Conservation (phyloP, 306 rosid genomes). For the Cucumis hystrix region DNA sequence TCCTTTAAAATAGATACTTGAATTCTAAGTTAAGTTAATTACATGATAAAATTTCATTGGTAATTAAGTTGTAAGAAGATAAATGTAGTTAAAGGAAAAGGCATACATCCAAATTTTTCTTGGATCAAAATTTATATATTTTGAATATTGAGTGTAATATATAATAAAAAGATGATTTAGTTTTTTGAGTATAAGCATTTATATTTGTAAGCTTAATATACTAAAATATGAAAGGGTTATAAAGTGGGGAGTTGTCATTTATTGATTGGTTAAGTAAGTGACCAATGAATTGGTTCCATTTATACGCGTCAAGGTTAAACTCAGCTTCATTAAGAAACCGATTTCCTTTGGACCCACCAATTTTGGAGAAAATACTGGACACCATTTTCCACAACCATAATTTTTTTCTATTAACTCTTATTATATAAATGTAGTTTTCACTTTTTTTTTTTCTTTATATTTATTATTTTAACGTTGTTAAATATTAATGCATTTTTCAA, state of each 20-base stretch:
- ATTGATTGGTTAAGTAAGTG: not conserved
- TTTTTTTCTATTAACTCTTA: not conserved
- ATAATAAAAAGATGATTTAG: too few relatives aligned
- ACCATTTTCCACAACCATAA: not conserved
- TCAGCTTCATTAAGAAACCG: not conserved
- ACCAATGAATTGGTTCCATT: not conserved
- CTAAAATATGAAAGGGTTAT: too few relatives aligned
- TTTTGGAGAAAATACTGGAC: not conserved
- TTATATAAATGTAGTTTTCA: not conserved
- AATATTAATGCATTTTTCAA: not conserved
- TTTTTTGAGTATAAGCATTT: too few relatives aligned
- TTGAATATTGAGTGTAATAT: too few relatives aligned
- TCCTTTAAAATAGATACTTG: too few relatives aligned
- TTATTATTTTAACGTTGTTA: not conserved
- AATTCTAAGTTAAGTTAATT: too few relatives aligned
- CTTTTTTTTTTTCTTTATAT: not conserved
- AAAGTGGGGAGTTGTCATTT: not conserved
- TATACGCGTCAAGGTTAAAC: not conserved
- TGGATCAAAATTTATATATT: too few relatives aligned
- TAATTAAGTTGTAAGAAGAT: too few relatives aligned
- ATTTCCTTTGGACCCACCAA: not conserved
- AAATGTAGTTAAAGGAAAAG: too few relatives aligned
- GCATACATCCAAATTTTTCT: too few relatives aligned
- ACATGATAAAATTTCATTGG: too few relatives aligned
- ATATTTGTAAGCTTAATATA: too few relatives aligned